Conservation (phyloP, 2,329 filamentous ascomycete species). For the Lachnellula cervina region DNA sequence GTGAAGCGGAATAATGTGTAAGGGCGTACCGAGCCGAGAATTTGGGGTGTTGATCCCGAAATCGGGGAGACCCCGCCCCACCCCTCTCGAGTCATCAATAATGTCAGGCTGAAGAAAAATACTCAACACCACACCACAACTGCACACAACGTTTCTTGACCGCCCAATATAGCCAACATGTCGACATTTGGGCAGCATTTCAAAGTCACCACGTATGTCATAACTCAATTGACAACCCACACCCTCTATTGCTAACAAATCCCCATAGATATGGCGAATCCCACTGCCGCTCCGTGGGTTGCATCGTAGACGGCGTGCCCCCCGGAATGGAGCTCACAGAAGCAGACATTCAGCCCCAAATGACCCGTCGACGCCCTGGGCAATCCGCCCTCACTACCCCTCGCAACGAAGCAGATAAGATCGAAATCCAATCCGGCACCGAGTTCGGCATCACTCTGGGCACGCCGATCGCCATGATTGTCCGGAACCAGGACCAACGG, state of each 20-base stretch:
- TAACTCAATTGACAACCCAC: slow-evolving; percentile 4
- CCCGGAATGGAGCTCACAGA: slow-evolving; percentile 83
- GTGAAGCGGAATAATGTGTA: neutral
- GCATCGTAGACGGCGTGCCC: slow-evolving; percentile 89
- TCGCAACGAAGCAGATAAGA: slow-evolving; percentile 84
- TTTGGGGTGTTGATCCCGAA: neutral
- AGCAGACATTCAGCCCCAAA: slow-evolving; percentile 86
- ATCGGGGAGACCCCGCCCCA: neutral
- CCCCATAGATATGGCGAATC: slow-evolving; percentile 64
- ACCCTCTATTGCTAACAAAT: slow-evolving; percentile 7
- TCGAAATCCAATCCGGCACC: slow-evolving; percentile 88
- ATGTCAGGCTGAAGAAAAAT: slow-evolving; percentile 18
- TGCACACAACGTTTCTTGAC: slow-evolving; percentile 1
- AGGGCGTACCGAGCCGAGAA: neutral
- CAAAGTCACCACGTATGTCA: slow-evolving; percentile 64
- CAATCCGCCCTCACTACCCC: slow-evolving; percentile 89
- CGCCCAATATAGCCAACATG: slow-evolving; percentile 45
- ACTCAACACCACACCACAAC: slow-evolving; percentile 6
- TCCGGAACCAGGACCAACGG: slow-evolving; percentile 88
- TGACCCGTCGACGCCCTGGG: slow-evolving; percentile 83
- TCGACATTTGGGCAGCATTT: slow-evolving; percentile 85
- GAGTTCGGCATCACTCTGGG: slow-evolving; percentile 87
- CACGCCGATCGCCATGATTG: slow-evolving; percentile 82
- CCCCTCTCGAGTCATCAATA: slow-evolving; percentile 22
- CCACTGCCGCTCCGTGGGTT: slow-evolving; percentile 88